A percentile compares a stretch with the other conserved stretches of the same genome.
Conservation (phyloP, 805 yeast species). For the Komagataella kurtzmanii region DNA sequence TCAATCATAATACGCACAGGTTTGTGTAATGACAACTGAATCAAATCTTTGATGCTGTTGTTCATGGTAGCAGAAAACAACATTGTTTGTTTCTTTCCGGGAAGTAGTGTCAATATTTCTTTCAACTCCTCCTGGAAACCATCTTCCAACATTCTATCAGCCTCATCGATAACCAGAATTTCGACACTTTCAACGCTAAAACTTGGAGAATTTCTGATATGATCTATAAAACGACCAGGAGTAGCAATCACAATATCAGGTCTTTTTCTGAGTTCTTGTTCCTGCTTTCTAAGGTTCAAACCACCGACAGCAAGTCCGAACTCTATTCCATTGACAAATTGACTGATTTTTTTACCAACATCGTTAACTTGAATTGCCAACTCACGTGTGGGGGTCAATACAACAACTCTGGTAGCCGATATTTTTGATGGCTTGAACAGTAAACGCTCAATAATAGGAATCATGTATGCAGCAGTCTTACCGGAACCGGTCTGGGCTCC, state of each 20-base stretch:
- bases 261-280: conserved; percentile 78
- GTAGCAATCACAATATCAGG: conserved; percentile 97
- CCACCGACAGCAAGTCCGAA: conserved; percentile 98
- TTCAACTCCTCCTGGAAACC: conserved; percentile 94
- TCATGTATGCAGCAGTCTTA: conserved; percentile 96
- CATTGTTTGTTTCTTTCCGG: conserved; percentile 85
- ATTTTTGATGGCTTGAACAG: conserved; percentile 77
- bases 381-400: conserved; percentile 94
- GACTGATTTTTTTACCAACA: conserved; percentile 78
- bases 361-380: conserved; percentile 92
- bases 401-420: conserved; percentile 82
- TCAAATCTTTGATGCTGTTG: conserved; percentile 75
- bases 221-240: conserved; percentile 98
- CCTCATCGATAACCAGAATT: conserved; percentile 90
- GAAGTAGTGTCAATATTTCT: conserved; percentile 78
- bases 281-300: conserved; percentile 87
- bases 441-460: conserved; percentile 88
- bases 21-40: conserved; percentile 73
- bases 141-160: conserved; percentile 98
- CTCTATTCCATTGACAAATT: conserved; percentile 60
- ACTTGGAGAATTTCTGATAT: conserved; percentile 86
- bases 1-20: conserved; percentile 95
- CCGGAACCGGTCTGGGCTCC: conserved; percentile 99
- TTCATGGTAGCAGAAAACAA: conserved; percentile 98
- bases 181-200: conserved; percentile 87